Evolutionary conservation across 768 basidiomycete genomes (phyloP).

Genomic region (Collybiopsis confluens): DNA sequence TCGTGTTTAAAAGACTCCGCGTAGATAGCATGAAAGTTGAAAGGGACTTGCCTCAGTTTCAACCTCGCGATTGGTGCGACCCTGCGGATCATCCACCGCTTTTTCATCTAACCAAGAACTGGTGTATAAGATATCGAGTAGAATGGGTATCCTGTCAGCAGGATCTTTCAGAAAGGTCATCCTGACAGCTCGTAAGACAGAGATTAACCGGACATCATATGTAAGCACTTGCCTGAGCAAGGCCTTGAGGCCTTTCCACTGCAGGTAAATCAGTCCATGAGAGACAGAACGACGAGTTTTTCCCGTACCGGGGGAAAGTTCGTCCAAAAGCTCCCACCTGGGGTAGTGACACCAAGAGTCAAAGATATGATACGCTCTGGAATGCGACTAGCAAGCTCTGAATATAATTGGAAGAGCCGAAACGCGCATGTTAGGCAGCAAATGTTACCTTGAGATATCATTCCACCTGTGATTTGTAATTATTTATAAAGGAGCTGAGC

Average conservation of each 20-base stretch:
- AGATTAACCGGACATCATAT: background rate
- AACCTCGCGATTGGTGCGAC: conserved; percentile 62
- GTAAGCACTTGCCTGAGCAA: conserved; percentile 28
- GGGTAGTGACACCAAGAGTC: conserved; percentile 63
- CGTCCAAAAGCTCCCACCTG: conserved; percentile 52
- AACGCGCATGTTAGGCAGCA: background rate
- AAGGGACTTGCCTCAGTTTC: conserved; percentile 43
- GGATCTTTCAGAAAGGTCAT: conserved; percentile 42
- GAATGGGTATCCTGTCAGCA: conserved; percentile 41
- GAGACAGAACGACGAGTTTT: background rate
- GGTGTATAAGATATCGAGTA: conserved; percentile 60
- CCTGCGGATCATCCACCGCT: conserved; percentile 47
- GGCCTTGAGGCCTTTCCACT: conserved; percentile 37
- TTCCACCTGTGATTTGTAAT: background rate
- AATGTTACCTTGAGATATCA: conserved; percentile 1
- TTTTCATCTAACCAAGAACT: conserved; percentile 53
- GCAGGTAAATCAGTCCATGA: background rate
- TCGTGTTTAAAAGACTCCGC: background rate
- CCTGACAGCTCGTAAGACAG: conserved; percentile 9
- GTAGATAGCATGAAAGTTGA: background rate
- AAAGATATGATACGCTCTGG: conserved; percentile 66
- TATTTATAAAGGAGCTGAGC: conserved; percentile 50
- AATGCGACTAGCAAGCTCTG: conserved; percentile 67
- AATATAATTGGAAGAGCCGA: background rate
- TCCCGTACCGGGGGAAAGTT: conserved; percentile 58